phyloP scores from a whole-genome alignment of 2,329 filamentous ascomycete genomes.

The Fusarium mundagurra region DNA sequence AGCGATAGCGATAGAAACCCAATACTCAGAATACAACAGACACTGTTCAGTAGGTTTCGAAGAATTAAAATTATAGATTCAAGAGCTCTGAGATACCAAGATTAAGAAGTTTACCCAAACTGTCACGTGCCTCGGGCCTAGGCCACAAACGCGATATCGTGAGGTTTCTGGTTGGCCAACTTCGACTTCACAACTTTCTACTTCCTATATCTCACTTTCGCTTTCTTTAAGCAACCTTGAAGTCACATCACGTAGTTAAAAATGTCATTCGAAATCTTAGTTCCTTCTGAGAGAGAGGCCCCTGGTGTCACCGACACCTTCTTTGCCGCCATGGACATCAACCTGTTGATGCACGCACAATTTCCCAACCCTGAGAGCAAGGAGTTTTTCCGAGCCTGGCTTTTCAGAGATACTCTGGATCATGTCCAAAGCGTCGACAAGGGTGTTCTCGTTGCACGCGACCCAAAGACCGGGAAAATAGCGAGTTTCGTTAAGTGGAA shows the following conservation, averaged over 20 bases:
- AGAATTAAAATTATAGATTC: background rate
- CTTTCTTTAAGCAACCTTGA: background rate
- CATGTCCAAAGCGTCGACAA: slow-evolving; percentile 42
- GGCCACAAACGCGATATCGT: slow-evolving; percentile 16
- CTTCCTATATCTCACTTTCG: background rate
- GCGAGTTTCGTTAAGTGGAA: slow-evolving; percentile 52
- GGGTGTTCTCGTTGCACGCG: slow-evolving; percentile 49
- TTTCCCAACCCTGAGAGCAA: slow-evolving; percentile 49
- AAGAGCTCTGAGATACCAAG: background rate
- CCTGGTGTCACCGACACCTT: slow-evolving; percentile 46
- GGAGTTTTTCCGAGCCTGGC: slow-evolving; percentile 43
- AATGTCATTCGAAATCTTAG: slow-evolving; percentile 44
- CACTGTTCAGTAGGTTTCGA: background rate
- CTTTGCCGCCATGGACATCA: slow-evolving; percentile 52
- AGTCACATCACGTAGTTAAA: background rate
- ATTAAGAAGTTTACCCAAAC: background rate
- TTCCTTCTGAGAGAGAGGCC: slow-evolving; percentile 41
- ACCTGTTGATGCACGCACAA: slow-evolving; percentile 52
- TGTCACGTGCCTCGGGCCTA: slow-evolving; percentile 23
- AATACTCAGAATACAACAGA: background rate
- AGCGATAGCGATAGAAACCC: background rate
- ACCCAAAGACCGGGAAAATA: slow-evolving; percentile 42
- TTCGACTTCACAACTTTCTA: slow-evolving; percentile 2
- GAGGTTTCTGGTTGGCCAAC: slow-evolving; percentile 26
- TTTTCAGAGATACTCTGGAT: slow-evolving; percentile 45